These are phyloP conservation scores for Venturia asperata DNA, from an alignment of 2,329 filamentous ascomycete species.

Conservation along the genomic window DNA sequence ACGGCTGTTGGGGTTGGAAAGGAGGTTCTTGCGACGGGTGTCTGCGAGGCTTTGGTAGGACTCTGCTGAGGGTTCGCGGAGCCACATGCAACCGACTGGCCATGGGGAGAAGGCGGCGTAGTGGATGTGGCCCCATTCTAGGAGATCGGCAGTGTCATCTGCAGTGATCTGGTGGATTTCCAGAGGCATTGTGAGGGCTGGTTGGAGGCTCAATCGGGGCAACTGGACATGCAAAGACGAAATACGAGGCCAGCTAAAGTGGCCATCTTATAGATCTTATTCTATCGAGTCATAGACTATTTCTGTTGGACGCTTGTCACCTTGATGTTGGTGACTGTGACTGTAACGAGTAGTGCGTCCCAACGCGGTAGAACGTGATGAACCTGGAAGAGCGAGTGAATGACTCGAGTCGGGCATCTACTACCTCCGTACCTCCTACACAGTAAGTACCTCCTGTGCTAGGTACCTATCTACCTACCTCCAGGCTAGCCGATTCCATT, in stretches of 20 bases:
- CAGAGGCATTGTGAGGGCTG: slow-evolving; percentile 28
- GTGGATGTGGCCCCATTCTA: slow-evolving; percentile 28
- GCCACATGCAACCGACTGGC: slow-evolving; percentile 19
- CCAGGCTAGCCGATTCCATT: no score
- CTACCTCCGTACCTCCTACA: no score
- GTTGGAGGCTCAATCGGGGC: not conserved
- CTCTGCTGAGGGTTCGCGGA: slow-evolving; percentile 25
- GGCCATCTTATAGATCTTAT: not conserved
- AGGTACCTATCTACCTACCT: no score
- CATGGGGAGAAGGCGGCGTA: slow-evolving; percentile 26
- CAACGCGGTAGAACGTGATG: not conserved
- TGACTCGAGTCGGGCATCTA: no score
- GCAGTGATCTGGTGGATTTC: slow-evolving; percentile 28
- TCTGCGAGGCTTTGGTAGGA: slow-evolving; percentile 18
- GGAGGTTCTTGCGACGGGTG: not conserved
- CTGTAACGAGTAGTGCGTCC: not conserved
- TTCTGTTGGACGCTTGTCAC: not conserved
- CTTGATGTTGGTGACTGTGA: not conserved
- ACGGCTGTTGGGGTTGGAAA: slow-evolving; percentile 9
- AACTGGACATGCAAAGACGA: not conserved
- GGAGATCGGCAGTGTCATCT: slow-evolving; percentile 24
- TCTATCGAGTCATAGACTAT: not conserved
- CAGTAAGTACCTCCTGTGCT: no score
- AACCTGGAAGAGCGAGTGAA: no score
- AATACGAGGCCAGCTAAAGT: not conserved